phyloP scores from a whole-genome alignment of 225 moss, liverwort and hornwort species.

The Sphagnum tenellum region DNA sequence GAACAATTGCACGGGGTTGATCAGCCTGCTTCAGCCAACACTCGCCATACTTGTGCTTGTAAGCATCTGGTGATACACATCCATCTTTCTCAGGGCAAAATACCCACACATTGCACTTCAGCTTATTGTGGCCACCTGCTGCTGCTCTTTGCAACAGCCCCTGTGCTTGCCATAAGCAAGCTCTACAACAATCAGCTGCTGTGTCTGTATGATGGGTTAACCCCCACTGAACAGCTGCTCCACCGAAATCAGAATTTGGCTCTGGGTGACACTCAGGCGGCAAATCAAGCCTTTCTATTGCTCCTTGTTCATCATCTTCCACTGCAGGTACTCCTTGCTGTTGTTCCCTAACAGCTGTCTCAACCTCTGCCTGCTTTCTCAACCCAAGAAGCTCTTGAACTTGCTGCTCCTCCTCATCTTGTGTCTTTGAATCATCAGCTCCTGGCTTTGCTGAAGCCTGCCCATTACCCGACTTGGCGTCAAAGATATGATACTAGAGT shows the following conservation, averaged over 20 bases:
- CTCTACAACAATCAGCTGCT: constrained; percentile 27
- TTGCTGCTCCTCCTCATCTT: constrained; percentile 5
- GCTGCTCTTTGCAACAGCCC: constrained; percentile 8
- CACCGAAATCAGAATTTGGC: constrained; percentile 25
- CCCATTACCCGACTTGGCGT: too few species aligned
- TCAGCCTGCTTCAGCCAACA: constrained; percentile 42
- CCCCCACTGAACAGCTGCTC: constrained; percentile 29
- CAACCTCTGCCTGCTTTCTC: constrained; percentile 12
- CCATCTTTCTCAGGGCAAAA: constrained; percentile 29
- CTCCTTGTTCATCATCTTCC: constrained; percentile 20
- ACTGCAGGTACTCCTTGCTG: constrained; percentile 16
- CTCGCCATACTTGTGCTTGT: constrained; percentile 40
- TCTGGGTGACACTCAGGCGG: constrained; percentile 44
- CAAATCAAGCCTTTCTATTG: constrained; percentile 18
- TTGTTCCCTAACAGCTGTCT: constrained; percentile 1
- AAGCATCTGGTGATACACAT: constrained; percentile 35
- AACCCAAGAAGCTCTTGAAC: neutral
- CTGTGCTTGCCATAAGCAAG: constrained; percentile 25
- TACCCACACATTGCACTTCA: constrained; percentile 34
- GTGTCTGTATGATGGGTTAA: constrained; percentile 18
- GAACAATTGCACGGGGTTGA: constrained; percentile 15
- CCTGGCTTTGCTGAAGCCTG: too few species aligned
- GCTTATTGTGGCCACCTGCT: constrained; percentile 5
- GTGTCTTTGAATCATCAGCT: too few species aligned
- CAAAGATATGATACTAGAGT: too few species aligned